A percentile compares a stretch with the other conserved stretches of the same genome.
Evolutionary conservation across 257 asterid genomes (phyloP).

Genomic region (Salvia splendens): DNA sequence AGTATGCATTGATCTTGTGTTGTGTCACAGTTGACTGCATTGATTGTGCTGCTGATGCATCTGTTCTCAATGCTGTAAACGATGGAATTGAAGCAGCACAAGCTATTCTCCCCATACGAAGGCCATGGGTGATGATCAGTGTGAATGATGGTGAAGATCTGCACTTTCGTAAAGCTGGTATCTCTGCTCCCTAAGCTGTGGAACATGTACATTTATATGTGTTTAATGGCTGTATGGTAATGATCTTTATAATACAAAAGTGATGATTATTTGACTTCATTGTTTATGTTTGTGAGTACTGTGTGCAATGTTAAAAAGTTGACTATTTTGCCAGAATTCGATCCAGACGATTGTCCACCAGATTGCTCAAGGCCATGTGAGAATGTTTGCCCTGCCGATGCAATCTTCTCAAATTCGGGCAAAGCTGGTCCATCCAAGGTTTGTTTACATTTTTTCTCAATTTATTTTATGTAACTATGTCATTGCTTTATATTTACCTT

Average conservation of each 20-base stretch:
- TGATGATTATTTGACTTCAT: not conserved
- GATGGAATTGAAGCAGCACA: constrained; percentile 87
- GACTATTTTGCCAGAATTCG: constrained; percentile 54
- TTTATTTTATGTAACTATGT: not conserved
- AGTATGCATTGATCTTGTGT: constrained; percentile 3
- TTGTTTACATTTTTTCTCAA: constrained; percentile 18
- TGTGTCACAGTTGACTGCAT: constrained; percentile 80
- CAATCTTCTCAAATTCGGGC: constrained; percentile 55
- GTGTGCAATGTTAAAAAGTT: too few relatives aligned
- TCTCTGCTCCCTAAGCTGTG: not conserved
- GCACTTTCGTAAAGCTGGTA: constrained; percentile 97
- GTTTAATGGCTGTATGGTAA: not conserved
- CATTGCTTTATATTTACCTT: not conserved
- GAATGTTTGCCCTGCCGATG: constrained; percentile 86
- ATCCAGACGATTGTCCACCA: constrained; percentile 76
- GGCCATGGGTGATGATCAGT: constrained; percentile 98
- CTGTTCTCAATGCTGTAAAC: constrained; percentile 79
- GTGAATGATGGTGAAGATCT: constrained; percentile 84
- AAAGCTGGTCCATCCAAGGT: constrained; percentile 54
- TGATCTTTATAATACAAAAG: not conserved
- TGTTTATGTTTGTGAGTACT: not conserved
- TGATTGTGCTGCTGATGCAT: constrained; percentile 93
- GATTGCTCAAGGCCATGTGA: constrained; percentile 92
- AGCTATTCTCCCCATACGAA: constrained; percentile 63
- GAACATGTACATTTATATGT: not conserved